A percentile compares a stretch with the other conserved stretches of the same genome.
These are phyloP conservation scores for Xylaria longipes DNA, from an alignment of 495 filamentous ascomycete species.

Conservation along the genomic window DNA sequence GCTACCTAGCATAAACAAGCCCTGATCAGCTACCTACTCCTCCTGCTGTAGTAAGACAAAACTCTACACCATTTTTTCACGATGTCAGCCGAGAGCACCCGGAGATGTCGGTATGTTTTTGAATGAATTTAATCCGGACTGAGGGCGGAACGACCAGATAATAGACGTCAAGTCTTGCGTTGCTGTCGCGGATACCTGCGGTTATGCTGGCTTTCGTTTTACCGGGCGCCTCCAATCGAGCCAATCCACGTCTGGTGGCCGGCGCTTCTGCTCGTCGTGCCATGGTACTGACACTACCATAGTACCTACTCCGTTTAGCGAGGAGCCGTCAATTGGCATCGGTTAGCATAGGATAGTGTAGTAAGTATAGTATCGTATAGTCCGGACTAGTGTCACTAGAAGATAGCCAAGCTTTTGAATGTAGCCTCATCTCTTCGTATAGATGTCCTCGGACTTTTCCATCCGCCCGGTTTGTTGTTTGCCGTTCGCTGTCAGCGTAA, in stretches of 20 bases:
- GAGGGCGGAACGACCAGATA: neutral
- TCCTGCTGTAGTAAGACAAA: slow-evolving; percentile 16
- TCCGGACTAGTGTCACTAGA: neutral
- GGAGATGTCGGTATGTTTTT: neutral
- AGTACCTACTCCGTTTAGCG: neutral
- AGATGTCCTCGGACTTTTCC: neutral
- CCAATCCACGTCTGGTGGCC: neutral
- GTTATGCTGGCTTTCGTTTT: neutral
- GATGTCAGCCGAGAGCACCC: neutral
- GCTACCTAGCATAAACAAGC: neutral
- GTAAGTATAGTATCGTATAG: neutral
- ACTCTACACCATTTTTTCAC: neutral
- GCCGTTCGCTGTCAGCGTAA: neutral
- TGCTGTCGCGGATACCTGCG: neutral
- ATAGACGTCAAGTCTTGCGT: neutral
- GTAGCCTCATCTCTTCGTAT: no score
- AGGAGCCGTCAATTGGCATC: neutral
- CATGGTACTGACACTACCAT: neutral
- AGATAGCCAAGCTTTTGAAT: neutral
- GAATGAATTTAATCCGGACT: neutral
- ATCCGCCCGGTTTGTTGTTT: neutral
- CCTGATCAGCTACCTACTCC: slow-evolving; percentile 1
- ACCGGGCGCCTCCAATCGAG: neutral
- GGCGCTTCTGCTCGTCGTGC: slow-evolving; percentile 9
- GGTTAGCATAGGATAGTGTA: neutral